Evolutionary conservation across 2,329 filamentous ascomycete species (phyloP), one percentile per base, ranked within the genome.

Genomic region (Cladosporium sp.): DNA sequence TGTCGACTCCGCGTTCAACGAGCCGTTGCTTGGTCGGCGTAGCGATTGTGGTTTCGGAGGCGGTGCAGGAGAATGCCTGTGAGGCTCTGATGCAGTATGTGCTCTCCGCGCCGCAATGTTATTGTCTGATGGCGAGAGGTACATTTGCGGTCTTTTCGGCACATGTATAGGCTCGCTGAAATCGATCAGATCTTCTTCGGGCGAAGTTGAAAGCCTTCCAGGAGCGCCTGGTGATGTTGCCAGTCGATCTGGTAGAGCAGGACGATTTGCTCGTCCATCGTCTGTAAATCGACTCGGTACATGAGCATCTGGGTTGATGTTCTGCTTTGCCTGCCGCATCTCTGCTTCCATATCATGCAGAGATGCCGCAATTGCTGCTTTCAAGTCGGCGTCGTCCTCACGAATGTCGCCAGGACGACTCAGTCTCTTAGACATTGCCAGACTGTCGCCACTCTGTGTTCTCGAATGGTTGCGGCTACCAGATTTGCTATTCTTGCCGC

Each of bases 301-400:
- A 12, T 64, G 68, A 36, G 72, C 68, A 54, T 77, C 74, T 5
- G 70, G 67, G 25, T 74, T 69, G 40, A 74, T 69, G 15, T 68
- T 72, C 36, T 70, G 64, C 64, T 64, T 72, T 39, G 61, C 73
- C 63, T 55, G 68, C 60, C 59, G 73, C 59, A 62, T 72, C 67
- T 72, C 67, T 30, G 65, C 60, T 54, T 80, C 76, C 67, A 79
- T 71, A 30, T 78, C 75, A 19, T 72, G 71, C 8, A 81, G 63
- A 1, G 78, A 80, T 5, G 77, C 76, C 30, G 75, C 74, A 42
- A 81, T 80, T 1, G 78, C 78, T 36, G 76, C 75, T 64, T 73
- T 72, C 14, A 80, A 66, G 38, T 80, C 76, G 5, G 75, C 74
- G 56, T 81, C 78, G 39, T 79, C 73, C n/a, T 80, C 73, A 36